Evolutionary conservation across 2,329 filamentous ascomycete genomes (phyloP).

Genomic region (Arthroderma sp.): DNA sequence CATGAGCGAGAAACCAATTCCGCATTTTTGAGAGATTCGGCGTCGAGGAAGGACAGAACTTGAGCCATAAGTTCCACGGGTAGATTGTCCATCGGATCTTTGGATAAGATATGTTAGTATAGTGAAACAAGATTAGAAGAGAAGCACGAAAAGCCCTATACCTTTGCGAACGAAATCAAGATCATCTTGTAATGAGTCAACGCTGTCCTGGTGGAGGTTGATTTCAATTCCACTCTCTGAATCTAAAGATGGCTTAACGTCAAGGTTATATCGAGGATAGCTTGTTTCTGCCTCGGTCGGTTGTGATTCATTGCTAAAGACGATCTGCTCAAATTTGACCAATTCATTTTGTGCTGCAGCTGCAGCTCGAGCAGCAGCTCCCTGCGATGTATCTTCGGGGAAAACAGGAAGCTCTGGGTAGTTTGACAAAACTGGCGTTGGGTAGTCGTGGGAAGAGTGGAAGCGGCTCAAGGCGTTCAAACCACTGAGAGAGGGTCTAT

Average conservation of each 20-base stretch:
- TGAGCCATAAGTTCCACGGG: conserved; percentile 47
- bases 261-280: conserved; percentile 2
- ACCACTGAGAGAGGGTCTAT: conserved; percentile 24
- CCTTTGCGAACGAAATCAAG: conserved; percentile 26
- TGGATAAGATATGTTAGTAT: conserved; percentile 11
- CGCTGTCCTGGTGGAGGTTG: conserved; percentile 24
- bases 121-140: neutral
- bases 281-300: too few species aligned
- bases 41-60: conserved; percentile 48
- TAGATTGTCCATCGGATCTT: conserved; percentile 42
- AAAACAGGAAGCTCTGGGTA: conserved; percentile 27
- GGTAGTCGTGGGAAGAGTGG: conserved; percentile 15
- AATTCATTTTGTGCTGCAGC: conserved; percentile 38
- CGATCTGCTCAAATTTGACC: conserved; percentile 17
- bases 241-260: conserved; percentile 24
- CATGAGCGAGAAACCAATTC: conserved; percentile 46
- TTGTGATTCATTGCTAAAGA: conserved; percentile 13
- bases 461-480: conserved; percentile 22
- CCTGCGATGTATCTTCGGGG: conserved; percentile 26
- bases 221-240: conserved; percentile 39
- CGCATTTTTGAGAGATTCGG: conserved; percentile 40
- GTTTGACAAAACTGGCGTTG: conserved; percentile 23
- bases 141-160: conserved; percentile 10
- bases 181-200: conserved; percentile 20
- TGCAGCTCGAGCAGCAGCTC: conserved; percentile 34